Base-by-base conservation (phyloP, 257 asterid genomes). In the Jaltomata sinuosa region DNA sequence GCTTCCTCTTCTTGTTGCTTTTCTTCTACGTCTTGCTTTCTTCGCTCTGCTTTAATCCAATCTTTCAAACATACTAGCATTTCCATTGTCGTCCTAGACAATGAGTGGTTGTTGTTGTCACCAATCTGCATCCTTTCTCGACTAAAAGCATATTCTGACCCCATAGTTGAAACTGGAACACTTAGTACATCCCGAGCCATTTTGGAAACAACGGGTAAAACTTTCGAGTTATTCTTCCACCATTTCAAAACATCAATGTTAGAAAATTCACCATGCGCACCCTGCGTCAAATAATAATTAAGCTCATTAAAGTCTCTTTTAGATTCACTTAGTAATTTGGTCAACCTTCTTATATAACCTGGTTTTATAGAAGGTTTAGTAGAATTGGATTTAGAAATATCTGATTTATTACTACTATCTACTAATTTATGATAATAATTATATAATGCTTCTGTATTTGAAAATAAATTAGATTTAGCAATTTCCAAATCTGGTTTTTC, bases 211-310 rank as follows among this genome's bases (percentile, higher is more conserved):
- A 29, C 11, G 1, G 40, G 42, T 4, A 29, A 64, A 6, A 0
- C 4, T 29, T 14, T 62, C 14, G 38, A 12, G 5, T 64, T 64
- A 1, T 14, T 40, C 40, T 64, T 64, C 72, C 72, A 64, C 40
- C 40, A 14, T 29, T 29, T 5, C 72, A 64, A 64, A 29, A 64
- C 3, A 10, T 14, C 42, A 64, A 15, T 29, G n/a, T n/a, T n/a
- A n/a, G n/a, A n/a, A n/a, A n/a, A n/a, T 0, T 64, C 2, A 14
- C n/a, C 1, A 2, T 6, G 3, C n/a, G 1, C 3, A 29, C 2
- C 3, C 10, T 11, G n/a, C 5, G 5, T 64, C 4, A 64, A 29
- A 64, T 29, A 64, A 14, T 1, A 14, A 29, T 31, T 7, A 29
- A 64, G n/a, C 42, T 64, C 71, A 5, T 61, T 27, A 61, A 61